A percentile compares a stretch with the other conserved stretches of the same genome.
Conservation (phyloP, 768 basidiomycete species). For the Lactarius deliciosus region DNA sequence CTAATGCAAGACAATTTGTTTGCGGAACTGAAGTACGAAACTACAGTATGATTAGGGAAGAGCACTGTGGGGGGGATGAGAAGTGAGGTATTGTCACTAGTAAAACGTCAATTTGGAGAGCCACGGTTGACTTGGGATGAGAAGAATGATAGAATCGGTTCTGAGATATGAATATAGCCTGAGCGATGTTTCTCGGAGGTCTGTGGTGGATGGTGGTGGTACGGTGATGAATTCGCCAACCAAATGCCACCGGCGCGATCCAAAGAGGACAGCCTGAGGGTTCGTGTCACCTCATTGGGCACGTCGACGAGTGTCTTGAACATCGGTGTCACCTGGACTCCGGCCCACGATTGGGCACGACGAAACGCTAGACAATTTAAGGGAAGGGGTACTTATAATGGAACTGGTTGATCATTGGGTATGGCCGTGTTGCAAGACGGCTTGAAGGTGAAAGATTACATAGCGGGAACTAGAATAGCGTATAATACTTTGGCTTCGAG, state of each 20-base stretch:
- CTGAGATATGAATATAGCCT: slow-evolving; percentile 50
- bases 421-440: not conserved
- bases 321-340: slow-evolving; percentile 40
- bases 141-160: slow-evolving; percentile 47
- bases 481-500: not conserved
- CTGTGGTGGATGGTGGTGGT: slow-evolving; percentile 26
- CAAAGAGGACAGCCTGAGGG: slow-evolving; percentile 48
- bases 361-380: not conserved
- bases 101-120: not conserved
- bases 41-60: slow-evolving; percentile 45
- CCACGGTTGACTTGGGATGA: slow-evolving; percentile 41
- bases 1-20: slow-evolving; percentile 41
- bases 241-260: slow-evolving; percentile 64
- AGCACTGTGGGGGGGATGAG: slow-evolving; percentile 53
- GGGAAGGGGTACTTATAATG: not conserved
- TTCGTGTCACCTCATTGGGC: too few species aligned
- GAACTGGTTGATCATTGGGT: slow-evolving; percentile 9
- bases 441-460: not conserved
- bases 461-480: not conserved
- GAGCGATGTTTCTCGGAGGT: slow-evolving; percentile 49
- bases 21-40: slow-evolving; percentile 48
- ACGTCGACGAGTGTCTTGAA: slow-evolving; percentile 32
- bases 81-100: slow-evolving; percentile 54
- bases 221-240: slow-evolving; percentile 34
- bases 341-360: slow-evolving; percentile 46